These are phyloP conservation scores for Fusarium buxicola DNA, from an alignment of 2,329 filamentous ascomycete species.

Conservation along the genomic window DNA sequence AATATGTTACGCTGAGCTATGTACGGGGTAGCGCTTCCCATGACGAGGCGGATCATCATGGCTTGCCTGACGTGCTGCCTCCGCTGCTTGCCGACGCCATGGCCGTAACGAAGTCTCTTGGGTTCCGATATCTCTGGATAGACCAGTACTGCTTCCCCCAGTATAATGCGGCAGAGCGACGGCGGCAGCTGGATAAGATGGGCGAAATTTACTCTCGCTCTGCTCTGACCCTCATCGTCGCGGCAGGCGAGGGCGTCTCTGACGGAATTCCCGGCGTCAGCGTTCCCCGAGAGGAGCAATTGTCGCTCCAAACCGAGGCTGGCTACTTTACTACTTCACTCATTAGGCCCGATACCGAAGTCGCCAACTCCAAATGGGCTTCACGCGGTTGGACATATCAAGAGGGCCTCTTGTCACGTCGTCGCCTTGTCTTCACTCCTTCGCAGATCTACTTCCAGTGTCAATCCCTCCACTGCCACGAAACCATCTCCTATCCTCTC, in stretches of 20 bases:
- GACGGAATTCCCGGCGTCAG: slow-evolving; percentile 53
- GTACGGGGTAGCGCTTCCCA: slow-evolving; percentile 43
- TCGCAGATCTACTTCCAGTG: slow-evolving; percentile 56
- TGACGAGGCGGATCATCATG: slow-evolving; percentile 31
- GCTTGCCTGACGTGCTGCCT: slow-evolving; percentile 45
- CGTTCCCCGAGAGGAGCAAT: slow-evolving; percentile 49
- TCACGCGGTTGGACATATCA: slow-evolving; percentile 53
- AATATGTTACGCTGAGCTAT: slow-evolving; percentile 54
- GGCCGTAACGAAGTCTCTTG: slow-evolving; percentile 47
- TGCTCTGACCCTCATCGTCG: slow-evolving; percentile 51
- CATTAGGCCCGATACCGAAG: slow-evolving; percentile 51
- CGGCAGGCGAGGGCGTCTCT: slow-evolving; percentile 47
- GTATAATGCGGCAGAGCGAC: slow-evolving; percentile 42
- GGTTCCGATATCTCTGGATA: slow-evolving; percentile 54
- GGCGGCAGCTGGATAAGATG: slow-evolving; percentile 48
- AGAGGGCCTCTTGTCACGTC: slow-evolving; percentile 51
- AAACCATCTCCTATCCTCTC: slow-evolving; percentile 51
- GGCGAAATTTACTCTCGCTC: slow-evolving; percentile 51
- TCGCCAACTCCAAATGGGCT: slow-evolving; percentile 51
- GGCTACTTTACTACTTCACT: slow-evolving; percentile 53
- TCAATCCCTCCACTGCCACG: slow-evolving; percentile 52
- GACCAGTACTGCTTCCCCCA: slow-evolving; percentile 52
- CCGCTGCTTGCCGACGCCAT: slow-evolving; percentile 51
- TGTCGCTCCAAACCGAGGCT: slow-evolving; percentile 49
- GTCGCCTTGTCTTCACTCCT: slow-evolving; percentile 52